These are phyloP conservation scores for Ananas comosus DNA, from an alignment of 176 grass and related monocot genomes.

Conservation along the genomic window DNA sequence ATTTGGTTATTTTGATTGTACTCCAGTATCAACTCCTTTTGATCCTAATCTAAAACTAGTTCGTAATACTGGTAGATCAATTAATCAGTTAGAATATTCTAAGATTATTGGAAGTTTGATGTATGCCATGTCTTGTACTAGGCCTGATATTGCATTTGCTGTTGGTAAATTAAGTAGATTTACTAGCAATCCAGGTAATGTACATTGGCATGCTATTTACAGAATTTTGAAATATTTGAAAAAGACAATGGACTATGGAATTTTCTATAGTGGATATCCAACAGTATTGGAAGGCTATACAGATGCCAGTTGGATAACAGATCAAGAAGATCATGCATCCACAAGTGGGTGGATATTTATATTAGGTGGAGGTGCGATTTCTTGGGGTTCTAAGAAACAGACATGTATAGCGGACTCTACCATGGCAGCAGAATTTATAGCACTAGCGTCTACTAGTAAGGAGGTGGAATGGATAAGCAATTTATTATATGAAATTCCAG, in stretches of 20 bases:
- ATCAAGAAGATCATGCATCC: too few relatives aligned
- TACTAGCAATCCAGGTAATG: background rate
- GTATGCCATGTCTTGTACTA: background rate
- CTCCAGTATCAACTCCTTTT: background rate
- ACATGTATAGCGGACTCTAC: too few relatives aligned
- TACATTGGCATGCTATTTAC: background rate
- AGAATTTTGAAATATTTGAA: background rate
- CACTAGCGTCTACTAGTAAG: too few relatives aligned
- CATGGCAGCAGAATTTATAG: too few relatives aligned
- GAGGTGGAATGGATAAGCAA: too few relatives aligned
- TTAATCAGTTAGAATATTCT: background rate
- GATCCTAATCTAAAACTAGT: background rate
- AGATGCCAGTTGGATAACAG: background rate
- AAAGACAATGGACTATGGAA: background rate
- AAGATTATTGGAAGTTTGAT: background rate
- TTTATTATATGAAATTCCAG: too few relatives aligned
- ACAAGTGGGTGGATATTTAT: too few relatives aligned
- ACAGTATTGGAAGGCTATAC: background rate
- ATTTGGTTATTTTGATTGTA: background rate
- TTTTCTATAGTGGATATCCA: background rate
- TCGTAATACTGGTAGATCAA: background rate
- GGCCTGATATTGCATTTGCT: background rate
- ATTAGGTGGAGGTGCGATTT: too few relatives aligned
- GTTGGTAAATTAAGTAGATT: background rate
- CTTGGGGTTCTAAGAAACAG: too few relatives aligned